Base-by-base conservation (phyloP, 257 asterid species). In the Coffea eugenioides region DNA sequence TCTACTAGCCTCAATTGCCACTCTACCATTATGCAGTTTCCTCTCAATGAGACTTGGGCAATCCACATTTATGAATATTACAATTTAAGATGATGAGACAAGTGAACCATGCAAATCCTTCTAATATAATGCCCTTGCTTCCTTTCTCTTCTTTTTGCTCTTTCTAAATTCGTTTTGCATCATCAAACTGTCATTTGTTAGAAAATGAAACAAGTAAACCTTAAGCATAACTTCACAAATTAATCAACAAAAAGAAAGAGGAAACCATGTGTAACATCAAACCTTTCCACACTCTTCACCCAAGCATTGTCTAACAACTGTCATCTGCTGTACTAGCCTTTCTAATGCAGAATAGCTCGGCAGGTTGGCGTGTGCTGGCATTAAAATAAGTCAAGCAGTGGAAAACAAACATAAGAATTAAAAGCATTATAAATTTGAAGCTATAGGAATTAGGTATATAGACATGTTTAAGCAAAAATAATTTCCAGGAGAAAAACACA, bases 211-310 rank as follows among this genome's bases (percentile, higher is more conserved):
- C 21, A 7, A 25, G n/a, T 48, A 46, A 76, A 23, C 70, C 5
- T 2, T 25, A n/a, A 23, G 25, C 49, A 46, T 46, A 70, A 72
- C 70, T 4, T 13, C 25, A 45, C 23, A 45, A 45, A 65, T 64
- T 73, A 69, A 64, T 54, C 73, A 27, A 75, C 68, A 14, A 77
- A 51, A 77, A 82, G 5, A 46, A 85, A 61, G 27, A 71, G 66
- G 68, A 51, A 73, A 69, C 48, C 74, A 76, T 81, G 80, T 64
- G 43, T 39, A 81, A 67, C 76, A 80, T 80, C 91, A 87, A 76
- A 95, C 99, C 98, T 95, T 93, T 87, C 88, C 88, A 66, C 75
- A 81, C 81, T 95, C 99, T 82, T 92, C 91, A 79, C 87, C 89
- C 83, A 93, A 87, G 88, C 83, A 87, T 85, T 92, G 97, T 74